phyloP scores from a whole-genome alignment of 257 asterid genomes.

The Lavandula angustifolia region DNA sequence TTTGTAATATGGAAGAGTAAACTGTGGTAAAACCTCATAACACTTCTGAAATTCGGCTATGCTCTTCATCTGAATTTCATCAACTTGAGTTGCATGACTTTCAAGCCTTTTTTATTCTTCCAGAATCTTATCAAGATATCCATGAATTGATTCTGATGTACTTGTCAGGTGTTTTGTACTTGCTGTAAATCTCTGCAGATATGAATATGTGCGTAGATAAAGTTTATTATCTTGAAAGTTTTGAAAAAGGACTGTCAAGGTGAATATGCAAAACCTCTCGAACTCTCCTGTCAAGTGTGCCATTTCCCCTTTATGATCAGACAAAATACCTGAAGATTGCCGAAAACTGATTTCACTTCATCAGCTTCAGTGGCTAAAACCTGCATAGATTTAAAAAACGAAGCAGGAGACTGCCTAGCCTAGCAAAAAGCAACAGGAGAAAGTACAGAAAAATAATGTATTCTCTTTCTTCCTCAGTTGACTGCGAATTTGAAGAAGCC shows the following conservation, averaged over 20 bases:
- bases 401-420: conserved; percentile 20
- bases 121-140: conserved; percentile 50
- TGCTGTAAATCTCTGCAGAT: conserved; percentile 54
- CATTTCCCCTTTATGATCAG: conserved; percentile 70
- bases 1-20: background rate
- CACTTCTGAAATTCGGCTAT: conserved; percentile 69
- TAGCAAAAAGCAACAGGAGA: conserved; percentile 13
- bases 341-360: conserved; percentile 55
- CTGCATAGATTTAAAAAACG: conserved; percentile 37
- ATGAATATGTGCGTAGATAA: background rate
- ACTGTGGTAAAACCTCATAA: conserved; percentile 52
- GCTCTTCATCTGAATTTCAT: conserved; percentile 51
- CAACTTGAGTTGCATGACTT: conserved; percentile 54
- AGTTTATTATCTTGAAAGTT: background rate
- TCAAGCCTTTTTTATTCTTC: conserved; percentile 65
- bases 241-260: conserved; percentile 9
- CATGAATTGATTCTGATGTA: conserved; percentile 55
- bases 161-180: conserved; percentile 51
- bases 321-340: conserved; percentile 60
- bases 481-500: conserved; percentile 53
- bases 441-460: background rate
- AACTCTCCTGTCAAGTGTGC: conserved; percentile 70
- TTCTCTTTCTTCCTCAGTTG: conserved; percentile 58
- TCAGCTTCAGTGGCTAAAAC: conserved; percentile 57
- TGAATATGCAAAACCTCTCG: conserved; percentile 55